These are phyloP conservation scores for Echria macrotheca DNA, from an alignment of 495 filamentous ascomycete species.

Conservation along the genomic window DNA sequence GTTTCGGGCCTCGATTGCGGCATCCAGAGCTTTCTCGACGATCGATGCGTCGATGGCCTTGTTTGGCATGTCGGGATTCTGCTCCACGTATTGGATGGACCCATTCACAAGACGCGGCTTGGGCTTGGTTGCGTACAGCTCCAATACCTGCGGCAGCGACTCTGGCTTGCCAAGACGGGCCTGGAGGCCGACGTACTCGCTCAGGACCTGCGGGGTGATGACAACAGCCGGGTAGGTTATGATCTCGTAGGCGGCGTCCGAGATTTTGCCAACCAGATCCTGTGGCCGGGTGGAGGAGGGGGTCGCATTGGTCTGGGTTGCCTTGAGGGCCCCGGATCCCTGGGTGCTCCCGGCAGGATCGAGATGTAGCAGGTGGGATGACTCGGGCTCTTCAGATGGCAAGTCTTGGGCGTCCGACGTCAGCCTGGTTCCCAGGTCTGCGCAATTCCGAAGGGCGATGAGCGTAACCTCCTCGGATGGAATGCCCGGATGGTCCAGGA, in stretches of 20 bases:
- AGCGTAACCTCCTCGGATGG: constrained; percentile 29
- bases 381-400: constrained; percentile 12
- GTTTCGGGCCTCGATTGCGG: constrained; percentile 71
- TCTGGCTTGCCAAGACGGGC: constrained; percentile 62
- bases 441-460: constrained; percentile 27
- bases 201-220: constrained; percentile 67
- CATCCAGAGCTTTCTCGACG: constrained; percentile 64
- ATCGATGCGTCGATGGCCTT: constrained; percentile 63
- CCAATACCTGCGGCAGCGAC: constrained; percentile 70
- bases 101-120: constrained; percentile 56
- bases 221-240: constrained; percentile 72
- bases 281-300: constrained; percentile 10
- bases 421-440: constrained; percentile 17
- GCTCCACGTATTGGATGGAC: constrained; percentile 52
- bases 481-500: constrained; percentile 25
- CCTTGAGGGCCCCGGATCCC: constrained; percentile 11
- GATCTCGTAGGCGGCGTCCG: constrained; percentile 55
- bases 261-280: constrained; percentile 40
- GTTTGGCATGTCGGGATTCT: constrained; percentile 61
- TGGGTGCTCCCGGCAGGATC: constrained; percentile 11
- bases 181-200: constrained; percentile 66
- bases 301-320: neutral
- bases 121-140: constrained; percentile 80
- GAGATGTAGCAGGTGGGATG: constrained; percentile 26
- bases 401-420: constrained; percentile 10